Evolutionary conservation across 768 basidiomycete species (phyloP), one percentile per base, ranked within the genome.

Genomic region (Boletus tylopilopsis): DNA sequence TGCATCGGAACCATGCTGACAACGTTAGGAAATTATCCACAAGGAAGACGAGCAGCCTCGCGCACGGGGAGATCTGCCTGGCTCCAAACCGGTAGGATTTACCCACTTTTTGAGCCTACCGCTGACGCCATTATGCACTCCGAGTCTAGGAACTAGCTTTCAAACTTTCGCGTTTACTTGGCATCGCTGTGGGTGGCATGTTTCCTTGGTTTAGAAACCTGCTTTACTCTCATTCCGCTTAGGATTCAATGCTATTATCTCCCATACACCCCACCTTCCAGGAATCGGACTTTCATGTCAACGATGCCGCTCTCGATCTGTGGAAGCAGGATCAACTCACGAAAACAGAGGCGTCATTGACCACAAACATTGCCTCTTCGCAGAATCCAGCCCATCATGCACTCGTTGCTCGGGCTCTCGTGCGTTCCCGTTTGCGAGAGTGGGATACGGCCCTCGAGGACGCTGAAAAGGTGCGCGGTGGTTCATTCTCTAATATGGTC

Each of bases 331-430:
- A 34, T 24, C 18, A 23, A 21, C 36, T 54, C 4, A 15, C 5
- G 2, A 23, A 22, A 1, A 41, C 30, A 2, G 27, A 52, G 10
- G 29, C 35, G 2, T n/a, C 32, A 19, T 16, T 45, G 40, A 33
- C 33, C 2, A n/a, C 36, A 3, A 18, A 21, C 5, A 34, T 41
- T 9, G 0, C 19, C 7, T 7, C 2, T 12, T 19, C 50, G 4
- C 33, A 10, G 27, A 13, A 36, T 6, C 5, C 34, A 15, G 27
- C 6, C 7, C 24, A 49, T 15, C 34, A 49, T 40, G 22, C 23
- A n/a, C 34, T 49, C 19, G 52, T 47, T 19, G 30, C 21, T 30
- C 33, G 48, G n/a, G 52, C 52, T 6, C 38, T 53, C 16, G 23
- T 50, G 2, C 9, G 43, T 3, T 2, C 39, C 11, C 52, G 33